Evolutionary conservation across 257 asterid species (phyloP).

Genomic region (Solanum pennellii): DNA sequence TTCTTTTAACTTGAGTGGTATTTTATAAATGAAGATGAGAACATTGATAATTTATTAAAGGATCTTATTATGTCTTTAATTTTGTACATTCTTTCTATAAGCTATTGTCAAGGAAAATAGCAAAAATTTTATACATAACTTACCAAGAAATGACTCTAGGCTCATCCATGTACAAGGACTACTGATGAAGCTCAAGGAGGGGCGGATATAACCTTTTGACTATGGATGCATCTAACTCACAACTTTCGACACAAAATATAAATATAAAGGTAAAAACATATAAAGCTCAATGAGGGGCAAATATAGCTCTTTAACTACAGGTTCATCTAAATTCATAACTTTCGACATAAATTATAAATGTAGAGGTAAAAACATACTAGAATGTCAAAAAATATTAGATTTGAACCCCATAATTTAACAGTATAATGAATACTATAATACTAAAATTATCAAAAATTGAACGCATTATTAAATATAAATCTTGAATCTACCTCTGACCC

Average conservation of each 20-base stretch:
- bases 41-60: neutral
- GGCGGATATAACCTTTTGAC: neutral
- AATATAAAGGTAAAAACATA: too few relatives aligned
- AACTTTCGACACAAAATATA: too few relatives aligned
- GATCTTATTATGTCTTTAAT: neutral
- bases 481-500: too few relatives aligned
- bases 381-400: neutral
- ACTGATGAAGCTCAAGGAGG: neutral
- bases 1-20: neutral
- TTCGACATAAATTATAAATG: neutral
- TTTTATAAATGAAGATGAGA: neutral
- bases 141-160: neutral
- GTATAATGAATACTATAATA: neutral
- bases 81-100: neutral
- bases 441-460: neutral
- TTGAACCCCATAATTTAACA: neutral
- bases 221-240: too few relatives aligned
- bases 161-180: neutral
- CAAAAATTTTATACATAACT: neutral
- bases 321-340: neutral
- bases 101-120: neutral
- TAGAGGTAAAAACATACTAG: neutral
- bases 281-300: too few relatives aligned
- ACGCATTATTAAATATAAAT: neutral
- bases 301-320: too few relatives aligned